Base-by-base conservation (phyloP, 2,329 filamentous ascomycete species). In the Stromatinia cepivora region DNA sequence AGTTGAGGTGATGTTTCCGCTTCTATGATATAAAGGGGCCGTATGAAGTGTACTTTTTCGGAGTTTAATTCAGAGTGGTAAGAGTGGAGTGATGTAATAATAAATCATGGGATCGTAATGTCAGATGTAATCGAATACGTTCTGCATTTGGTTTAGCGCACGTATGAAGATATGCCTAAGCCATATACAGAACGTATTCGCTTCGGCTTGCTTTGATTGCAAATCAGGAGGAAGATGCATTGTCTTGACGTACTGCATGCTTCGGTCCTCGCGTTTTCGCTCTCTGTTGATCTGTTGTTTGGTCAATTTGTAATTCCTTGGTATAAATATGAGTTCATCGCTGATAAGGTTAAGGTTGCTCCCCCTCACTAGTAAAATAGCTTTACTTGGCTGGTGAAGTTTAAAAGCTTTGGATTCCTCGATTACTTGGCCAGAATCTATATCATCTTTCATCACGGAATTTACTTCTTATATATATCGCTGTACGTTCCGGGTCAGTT, bases 101-200 rank as follows among this genome's bases (percentile, higher is more conserved):
- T 56, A 56, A 36, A 56, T 56, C 53, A n/a, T 56, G 53, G 20
- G 28, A 22, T 15, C 1, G 20, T 36, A 4, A 56, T 56, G 34
- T 36, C 22, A n/a, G 31, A 56, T 56, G 20, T 20, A 56, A 36
- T 56, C 5, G 20, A 31, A 61, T 62, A 62, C 28, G 8, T 62
- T 36, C 58, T 10, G 28, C 25, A 48, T 62, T 48, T 15, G 13
- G 45, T 8, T 31, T 50, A 62, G 59, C n/a, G 39, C 11, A 36
- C 15, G 15, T n/a, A 10, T 7, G 20, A 13, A 39, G 20, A 7
- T 8, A 15, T 22, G 20, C 20, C 48, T 65, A 53, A 61, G 36
- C 34, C 62, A 25, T 52, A 52, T 39, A 13, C 31, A 52, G 34
- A 63, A 17, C 59, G 59, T 52, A 50, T 64, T 64, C 61, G 61